A percentile compares a stretch with the other conserved stretches of the same genome.
phyloP scores from a whole-genome alignment of 768 basidiomycete genomes.

The Sistotremastrum niveocremeum region DNA sequence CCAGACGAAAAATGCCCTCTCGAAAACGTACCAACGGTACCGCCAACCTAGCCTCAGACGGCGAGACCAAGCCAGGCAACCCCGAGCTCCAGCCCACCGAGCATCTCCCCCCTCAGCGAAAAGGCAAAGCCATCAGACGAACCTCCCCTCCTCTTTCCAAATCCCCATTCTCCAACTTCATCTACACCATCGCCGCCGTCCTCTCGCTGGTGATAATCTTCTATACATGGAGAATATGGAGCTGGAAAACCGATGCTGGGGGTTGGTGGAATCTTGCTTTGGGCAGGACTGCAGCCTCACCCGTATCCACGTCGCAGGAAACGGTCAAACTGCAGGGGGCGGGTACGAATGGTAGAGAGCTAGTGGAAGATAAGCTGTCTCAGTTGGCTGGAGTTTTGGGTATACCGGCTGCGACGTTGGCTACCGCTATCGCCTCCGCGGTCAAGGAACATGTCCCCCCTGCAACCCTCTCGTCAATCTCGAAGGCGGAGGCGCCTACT shows the following conservation, averaged over 20 bases:
- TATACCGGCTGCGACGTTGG: slow-evolving; percentile 44
- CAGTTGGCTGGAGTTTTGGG: slow-evolving; percentile 50
- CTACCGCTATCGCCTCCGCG: slow-evolving; percentile 47
- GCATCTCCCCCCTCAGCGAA: slow-evolving; percentile 17
- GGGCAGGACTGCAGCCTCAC: slow-evolving; percentile 19
- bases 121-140: slow-evolving; percentile 14
- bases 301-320: slow-evolving; percentile 8
- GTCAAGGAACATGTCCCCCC: slow-evolving; percentile 47
- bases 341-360: slow-evolving; percentile 9
- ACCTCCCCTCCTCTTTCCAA: slow-evolving; percentile 34
- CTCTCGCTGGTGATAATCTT: slow-evolving; percentile 31
- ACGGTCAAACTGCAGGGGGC: not conserved
- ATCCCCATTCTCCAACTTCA: slow-evolving; percentile 32
- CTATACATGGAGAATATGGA: slow-evolving; percentile 35
- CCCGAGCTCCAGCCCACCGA: slow-evolving; percentile 6
- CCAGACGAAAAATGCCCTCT: too few relatives aligned
- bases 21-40: too few relatives aligned
- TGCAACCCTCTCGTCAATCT: slow-evolving; percentile 43
- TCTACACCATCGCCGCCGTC: slow-evolving; percentile 32
- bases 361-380: slow-evolving; percentile 42
- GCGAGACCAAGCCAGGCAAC: too few relatives aligned
- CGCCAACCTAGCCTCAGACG: too few relatives aligned
- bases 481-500: slow-evolving; percentile 5
- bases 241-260: slow-evolving; percentile 38
- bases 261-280: slow-evolving; percentile 49